Evolutionary conservation across 2,329 filamentous ascomycete species (phyloP), one percentile per base, ranked within the genome.

Genomic region (Claviceps capensis): DNA sequence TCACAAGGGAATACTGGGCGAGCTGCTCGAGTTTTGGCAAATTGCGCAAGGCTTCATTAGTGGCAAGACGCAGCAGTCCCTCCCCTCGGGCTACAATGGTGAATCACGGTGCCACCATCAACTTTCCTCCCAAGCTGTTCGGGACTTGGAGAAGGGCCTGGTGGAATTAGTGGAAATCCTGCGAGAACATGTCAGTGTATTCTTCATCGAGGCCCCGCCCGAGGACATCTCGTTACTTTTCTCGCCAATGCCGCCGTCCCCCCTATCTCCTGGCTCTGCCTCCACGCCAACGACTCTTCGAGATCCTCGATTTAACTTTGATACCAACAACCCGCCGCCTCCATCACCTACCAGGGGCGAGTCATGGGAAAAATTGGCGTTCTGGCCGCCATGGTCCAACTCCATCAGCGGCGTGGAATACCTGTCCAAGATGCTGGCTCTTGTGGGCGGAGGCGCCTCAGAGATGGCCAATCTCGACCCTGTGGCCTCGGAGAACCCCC

Each of bases 351-450:
- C 77, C 59, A 79, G 79, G 45, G 91, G 90, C 5, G 88, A 95
- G 60, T 72, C 83, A 0, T 97, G 89, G 88, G 93, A 97, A 63
- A 85, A 91, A 69, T 81, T 93, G 66, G 91, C 90, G 0, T 98
- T 97, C 67, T 97, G 91, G 90, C 90, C 91, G 4, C 93, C 91
- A 0, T 85, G 86, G 69, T 86, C 89, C 2, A 97, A 96, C 63
- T 90, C 90, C 0, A 72, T 97, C 23, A 94, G 89, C 53, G 91
- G 87, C n/a, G 87, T 91, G 1, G 81, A 95, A 65, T 96, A 95
- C 62, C 76, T 98, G 5, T 82, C 86, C 49, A 88, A 86, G 64
- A 84, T 93, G 64, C 73, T 97, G 22, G 75, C 82, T 0, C 73
- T 96, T 3, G 81, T 98, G 4, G 89, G 91, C n/a, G 85, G 85